These are phyloP conservation scores for Thelonectria discophora DNA, from an alignment of 2,329 filamentous ascomycete species.

Conservation along the genomic window DNA sequence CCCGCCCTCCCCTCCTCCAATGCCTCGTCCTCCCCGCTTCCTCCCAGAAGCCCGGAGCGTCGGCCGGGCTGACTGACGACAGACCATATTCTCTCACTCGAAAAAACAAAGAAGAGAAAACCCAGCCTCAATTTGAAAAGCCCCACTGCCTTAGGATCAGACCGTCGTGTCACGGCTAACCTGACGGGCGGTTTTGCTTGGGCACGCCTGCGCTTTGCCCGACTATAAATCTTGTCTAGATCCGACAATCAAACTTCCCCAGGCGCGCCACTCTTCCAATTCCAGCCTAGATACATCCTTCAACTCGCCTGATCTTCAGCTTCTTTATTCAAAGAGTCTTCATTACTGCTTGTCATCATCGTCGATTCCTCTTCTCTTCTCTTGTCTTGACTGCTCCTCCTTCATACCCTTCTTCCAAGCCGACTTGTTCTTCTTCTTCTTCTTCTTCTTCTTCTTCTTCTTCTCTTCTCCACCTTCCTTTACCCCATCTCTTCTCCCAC, in stretches of 20 bases:
- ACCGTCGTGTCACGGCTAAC: constrained; percentile 27
- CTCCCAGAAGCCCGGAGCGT: not conserved
- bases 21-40: not conserved
- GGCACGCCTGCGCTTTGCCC: constrained; percentile 21
- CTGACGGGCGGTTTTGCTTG: constrained; percentile 13
- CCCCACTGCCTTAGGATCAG: constrained; percentile 25
- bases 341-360: not conserved
- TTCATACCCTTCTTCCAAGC: not conserved
- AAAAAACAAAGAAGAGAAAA: constrained; percentile 6
- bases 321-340: not conserved
- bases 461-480: not conserved
- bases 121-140: constrained; percentile 36
- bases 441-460: not conserved
- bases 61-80: not conserved
- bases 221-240: constrained; percentile 37
- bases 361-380: no score
- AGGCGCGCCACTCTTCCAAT: constrained; percentile 4
- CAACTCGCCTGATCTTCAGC: not conserved
- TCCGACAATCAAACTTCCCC: constrained; percentile 1
- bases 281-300: constrained; percentile 1
- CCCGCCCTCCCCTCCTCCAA: not conserved
- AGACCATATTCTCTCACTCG: not conserved
- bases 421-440: not conserved
- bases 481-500: not conserved
- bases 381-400: not conserved